A percentile compares a stretch with the other conserved stretches of the same genome.
Conservation (phyloP, 768 basidiomycete species). For the Collybia nuda region DNA sequence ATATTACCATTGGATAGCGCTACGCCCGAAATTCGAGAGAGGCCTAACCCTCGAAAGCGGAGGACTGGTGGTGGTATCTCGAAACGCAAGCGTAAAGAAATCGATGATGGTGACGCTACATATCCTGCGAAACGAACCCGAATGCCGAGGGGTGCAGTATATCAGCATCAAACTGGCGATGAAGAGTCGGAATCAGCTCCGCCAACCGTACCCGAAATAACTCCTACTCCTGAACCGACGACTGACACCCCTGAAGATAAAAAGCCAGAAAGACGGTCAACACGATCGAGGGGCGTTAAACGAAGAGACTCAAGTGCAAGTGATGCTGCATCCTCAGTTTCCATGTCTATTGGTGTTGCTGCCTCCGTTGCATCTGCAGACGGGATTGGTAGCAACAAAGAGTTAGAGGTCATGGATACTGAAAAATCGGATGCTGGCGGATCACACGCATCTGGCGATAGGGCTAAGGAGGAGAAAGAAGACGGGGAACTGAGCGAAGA, state of each 20-base stretch:
- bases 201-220: conserved; percentile 17
- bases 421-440: conserved; percentile 10
- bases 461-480: conserved; percentile 30
- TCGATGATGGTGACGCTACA: conserved; percentile 62
- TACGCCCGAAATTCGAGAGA: conserved; percentile 39
- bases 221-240: conserved; percentile 24
- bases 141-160: conserved; percentile 42
- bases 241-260: conserved; percentile 35
- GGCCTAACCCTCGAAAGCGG: conserved; percentile 53
- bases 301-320: conserved; percentile 55
- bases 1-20: conserved; percentile 30
- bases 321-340: conserved; percentile 39
- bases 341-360: conserved; percentile 12
- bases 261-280: conserved; percentile 42
- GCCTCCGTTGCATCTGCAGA: too few relatives aligned
- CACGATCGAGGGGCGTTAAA: conserved; percentile 41
- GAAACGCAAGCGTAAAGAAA: conserved; percentile 60
- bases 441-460: conserved; percentile 13
- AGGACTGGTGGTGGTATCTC: conserved; percentile 40
- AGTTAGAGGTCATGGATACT: conserved; percentile 10
- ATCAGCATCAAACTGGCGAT: conserved; percentile 29
- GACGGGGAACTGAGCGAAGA: conserved; percentile 42
- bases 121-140: conserved; percentile 72
- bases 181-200: conserved; percentile 39
- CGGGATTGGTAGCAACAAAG: conserved; percentile 1